Percentiles rank a stretch among this genome's conserved stretches.
Evolutionary conservation across 2,329 filamentous ascomycete genomes (phyloP).

Genomic region (Colletotrichum agaves): DNA sequence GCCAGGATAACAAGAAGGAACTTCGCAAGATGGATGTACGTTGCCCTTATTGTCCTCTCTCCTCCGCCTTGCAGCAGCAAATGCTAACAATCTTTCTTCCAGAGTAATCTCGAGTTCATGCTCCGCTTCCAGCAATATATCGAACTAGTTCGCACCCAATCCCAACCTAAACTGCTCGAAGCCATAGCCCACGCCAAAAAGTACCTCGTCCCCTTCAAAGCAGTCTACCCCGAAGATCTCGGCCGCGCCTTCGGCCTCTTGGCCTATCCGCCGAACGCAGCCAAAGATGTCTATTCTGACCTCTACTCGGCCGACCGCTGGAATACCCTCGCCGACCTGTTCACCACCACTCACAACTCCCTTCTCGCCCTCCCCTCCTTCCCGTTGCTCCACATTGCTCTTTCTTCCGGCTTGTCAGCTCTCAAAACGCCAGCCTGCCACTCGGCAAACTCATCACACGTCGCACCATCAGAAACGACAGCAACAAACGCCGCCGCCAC

Average conservation of each 20-base stretch:
- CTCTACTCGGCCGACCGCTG: conserved; percentile 82
- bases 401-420: conserved; percentile 90
- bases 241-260: conserved; percentile 82
- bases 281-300: conserved; percentile 55
- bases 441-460: conserved; percentile 65
- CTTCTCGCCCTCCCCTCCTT: conserved; percentile 84
- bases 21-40: conserved; percentile 85
- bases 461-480: conserved; percentile 46
- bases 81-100: conserved; percentile 23
- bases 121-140: conserved; percentile 95
- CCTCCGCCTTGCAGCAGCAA: background rate
- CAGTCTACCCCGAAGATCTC: conserved; percentile 76
- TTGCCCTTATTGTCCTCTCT: conserved; percentile 11
- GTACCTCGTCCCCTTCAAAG: conserved; percentile 77
- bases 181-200: conserved; percentile 86
- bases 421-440: conserved; percentile 97
- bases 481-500: conserved; percentile 41
- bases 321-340: conserved; percentile 79
- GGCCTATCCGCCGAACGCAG: conserved; percentile 73
- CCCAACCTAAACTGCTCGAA: conserved; percentile 74
- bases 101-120: conserved; percentile 92
- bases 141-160: conserved; percentile 80
- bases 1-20: conserved; percentile 91
- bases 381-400: conserved; percentile 88
- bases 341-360: conserved; percentile 86